Conservation (phyloP, 306 rosid genomes). For the Lablab purpureus region DNA sequence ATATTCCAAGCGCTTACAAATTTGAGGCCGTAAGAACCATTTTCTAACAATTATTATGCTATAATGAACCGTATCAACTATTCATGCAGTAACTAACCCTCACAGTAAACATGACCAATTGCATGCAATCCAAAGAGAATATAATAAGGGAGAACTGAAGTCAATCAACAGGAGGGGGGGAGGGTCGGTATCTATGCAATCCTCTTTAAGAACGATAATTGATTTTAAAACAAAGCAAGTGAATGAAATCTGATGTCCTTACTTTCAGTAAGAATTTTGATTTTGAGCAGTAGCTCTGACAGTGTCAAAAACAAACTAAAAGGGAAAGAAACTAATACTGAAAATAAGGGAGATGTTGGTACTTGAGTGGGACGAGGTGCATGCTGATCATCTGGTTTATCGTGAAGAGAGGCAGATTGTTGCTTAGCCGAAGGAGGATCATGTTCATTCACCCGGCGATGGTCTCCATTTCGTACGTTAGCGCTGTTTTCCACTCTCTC, state of each 20-base stretch:
- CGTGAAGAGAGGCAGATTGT: conserved; percentile 47
- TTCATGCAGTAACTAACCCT: background rate
- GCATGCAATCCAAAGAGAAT: background rate
- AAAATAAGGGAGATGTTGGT: conserved; percentile 53
- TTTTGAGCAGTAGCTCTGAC: background rate
- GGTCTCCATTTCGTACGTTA: background rate
- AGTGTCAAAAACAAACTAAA: background rate
- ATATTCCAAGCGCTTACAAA: conserved; percentile 45
- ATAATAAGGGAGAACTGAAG: background rate
- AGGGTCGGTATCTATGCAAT: background rate
- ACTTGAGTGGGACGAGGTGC: conserved; percentile 39
- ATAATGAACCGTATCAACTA: conserved; percentile 1
- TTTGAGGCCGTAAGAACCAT: conserved; percentile 1
- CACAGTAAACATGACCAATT: background rate
- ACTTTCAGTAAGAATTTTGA: background rate
- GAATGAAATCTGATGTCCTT: too few species aligned
- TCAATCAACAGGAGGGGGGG: too few species aligned
- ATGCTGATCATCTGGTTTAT: conserved; percentile 42
- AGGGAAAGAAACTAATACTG: background rate
- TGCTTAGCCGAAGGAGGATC: conserved; percentile 49
- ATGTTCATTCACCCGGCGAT: background rate
- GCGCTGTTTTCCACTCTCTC: conserved; percentile 48
- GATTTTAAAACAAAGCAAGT: too few species aligned
- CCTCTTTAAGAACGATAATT: background rate
- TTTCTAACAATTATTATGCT: background rate